Evolutionary conservation across 2,329 filamentous ascomycete species (phyloP).

Genomic region (Fusarium subtropicale): DNA sequence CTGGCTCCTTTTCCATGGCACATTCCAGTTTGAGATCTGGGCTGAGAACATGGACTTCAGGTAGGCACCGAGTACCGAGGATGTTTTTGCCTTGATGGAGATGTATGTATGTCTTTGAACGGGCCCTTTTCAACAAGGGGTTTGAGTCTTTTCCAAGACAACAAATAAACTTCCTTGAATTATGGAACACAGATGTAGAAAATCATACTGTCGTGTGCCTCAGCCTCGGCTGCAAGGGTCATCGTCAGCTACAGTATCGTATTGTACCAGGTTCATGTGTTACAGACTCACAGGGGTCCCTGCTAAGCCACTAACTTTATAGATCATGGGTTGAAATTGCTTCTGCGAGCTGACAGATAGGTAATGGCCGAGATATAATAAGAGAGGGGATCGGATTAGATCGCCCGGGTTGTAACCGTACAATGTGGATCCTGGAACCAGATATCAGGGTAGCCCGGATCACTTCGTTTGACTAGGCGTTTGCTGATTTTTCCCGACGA

Average conservation of each 20-base stretch:
- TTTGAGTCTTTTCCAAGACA: neutral
- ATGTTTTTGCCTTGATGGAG: slow-evolving; percentile 8
- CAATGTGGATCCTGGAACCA: neutral
- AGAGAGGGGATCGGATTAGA: slow-evolving; percentile 13
- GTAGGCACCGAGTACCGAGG: slow-evolving; percentile 21
- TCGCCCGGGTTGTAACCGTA: slow-evolving; percentile 1
- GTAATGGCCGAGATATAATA: neutral
- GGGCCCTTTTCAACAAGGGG: neutral
- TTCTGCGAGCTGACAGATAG: neutral
- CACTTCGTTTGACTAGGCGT: neutral
- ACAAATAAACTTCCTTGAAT: neutral
- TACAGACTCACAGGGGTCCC: slow-evolving; percentile 1
- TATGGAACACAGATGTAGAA: neutral
- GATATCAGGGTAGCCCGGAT: slow-evolving; percentile 9
- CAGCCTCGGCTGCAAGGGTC: neutral
- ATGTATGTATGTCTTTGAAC: neutral
- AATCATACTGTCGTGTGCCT: neutral
- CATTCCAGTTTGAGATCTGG: slow-evolving; percentile 17
- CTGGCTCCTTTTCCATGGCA: slow-evolving; percentile 5
- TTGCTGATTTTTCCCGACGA: slow-evolving; percentile 20
- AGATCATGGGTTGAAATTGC: slow-evolving; percentile 15
- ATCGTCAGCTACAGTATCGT: neutral
- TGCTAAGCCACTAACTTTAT: slow-evolving; percentile 22
- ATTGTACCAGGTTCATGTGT: neutral
- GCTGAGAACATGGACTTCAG: slow-evolving; percentile 16